Evolutionary conservation across 176 grass and related monocot genomes (phyloP).

Genomic region (Oryza glaberrima): DNA sequence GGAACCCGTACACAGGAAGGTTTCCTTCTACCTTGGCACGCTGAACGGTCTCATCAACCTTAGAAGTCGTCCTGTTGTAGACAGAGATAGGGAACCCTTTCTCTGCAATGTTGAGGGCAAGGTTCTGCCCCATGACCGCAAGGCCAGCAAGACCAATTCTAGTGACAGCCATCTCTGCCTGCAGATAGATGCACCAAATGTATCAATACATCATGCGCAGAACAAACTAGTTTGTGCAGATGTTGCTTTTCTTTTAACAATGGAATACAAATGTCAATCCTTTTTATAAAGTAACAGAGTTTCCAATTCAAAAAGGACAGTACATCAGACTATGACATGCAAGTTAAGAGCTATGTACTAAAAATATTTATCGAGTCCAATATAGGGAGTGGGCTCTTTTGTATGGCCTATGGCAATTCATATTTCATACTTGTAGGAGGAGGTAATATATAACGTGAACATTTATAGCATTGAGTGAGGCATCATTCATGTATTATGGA

Average conservation of each 20-base stretch:
- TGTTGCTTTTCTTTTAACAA: not conserved
- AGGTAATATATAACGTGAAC: no score
- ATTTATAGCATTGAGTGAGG: no score
- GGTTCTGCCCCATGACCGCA: slow-evolving; percentile 88
- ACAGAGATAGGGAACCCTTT: slow-evolving; percentile 92
- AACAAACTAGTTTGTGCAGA: not conserved
- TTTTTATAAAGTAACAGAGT: no score
- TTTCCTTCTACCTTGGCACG: slow-evolving; percentile 67
- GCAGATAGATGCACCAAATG: not conserved
- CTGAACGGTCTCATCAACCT: slow-evolving; percentile 76
- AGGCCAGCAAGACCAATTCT: slow-evolving; percentile 74
- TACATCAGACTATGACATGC: no score
- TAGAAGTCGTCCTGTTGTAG: slow-evolving; percentile 84
- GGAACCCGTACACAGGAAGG: slow-evolving; percentile 70
- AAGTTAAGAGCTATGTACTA: not conserved
- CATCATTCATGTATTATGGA: no score
- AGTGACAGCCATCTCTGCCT: slow-evolving; percentile 53
- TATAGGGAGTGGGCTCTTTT: no score
- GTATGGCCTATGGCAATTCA: no score
- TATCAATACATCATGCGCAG: not conserved
- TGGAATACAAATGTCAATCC: not conserved
- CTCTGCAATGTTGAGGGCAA: slow-evolving; percentile 77
- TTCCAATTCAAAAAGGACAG: no score
- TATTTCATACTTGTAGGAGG: no score
- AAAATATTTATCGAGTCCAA: no score